Evolutionary conservation across 1,139 yeast species (phyloP), one percentile per base, ranked within the genome.

Genomic region (Saccharomyces hybrid): DNA sequence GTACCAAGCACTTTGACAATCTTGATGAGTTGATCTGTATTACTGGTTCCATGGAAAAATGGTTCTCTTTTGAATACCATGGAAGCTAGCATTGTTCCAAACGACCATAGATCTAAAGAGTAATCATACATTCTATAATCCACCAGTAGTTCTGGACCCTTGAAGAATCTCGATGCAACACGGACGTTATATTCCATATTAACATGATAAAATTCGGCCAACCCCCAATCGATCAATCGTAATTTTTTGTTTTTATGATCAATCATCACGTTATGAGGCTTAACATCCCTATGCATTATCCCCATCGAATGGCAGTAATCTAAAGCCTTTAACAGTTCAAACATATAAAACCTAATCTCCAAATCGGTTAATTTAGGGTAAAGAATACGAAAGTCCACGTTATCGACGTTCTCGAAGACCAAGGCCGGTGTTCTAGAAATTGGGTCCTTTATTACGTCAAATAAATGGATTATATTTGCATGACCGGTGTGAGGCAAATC

Each of bases 211-310:
- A 91, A 93, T 71, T 95, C 99, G 3, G 99, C 99, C 57, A 95
- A 77, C 9, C 99, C 99, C 99, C 99, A 95, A 75, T 95, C 99
- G 62, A 95, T 95, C 60, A 95, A 79, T 61, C 97, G 80, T 62
- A 95, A 75, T 58, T 75, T 76, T 64, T 81, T 80, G 62, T 78
- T 78, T 54, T 82, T 82, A 62, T 93, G 98, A 71, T 95, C 99
- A 67, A 95, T 95, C 97, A 95, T 93, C 50, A 95, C 95, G 68
- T 95, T 95, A 70, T 95, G 98, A 29, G 99, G 99, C 72, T 95
- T 95, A 59, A 95, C 99, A 72, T 95, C 99, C 70, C 99, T 79
- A 73, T 95, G 99, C 88, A 95, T 95, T 60, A 95, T 91, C 47
- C 99, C 99, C 89, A 88, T 89, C 5, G 96, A 88, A 73, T 95